Conservation (phyloP, 352 stramenopile genomes). For the Phytophthora citrophthora region DNA sequence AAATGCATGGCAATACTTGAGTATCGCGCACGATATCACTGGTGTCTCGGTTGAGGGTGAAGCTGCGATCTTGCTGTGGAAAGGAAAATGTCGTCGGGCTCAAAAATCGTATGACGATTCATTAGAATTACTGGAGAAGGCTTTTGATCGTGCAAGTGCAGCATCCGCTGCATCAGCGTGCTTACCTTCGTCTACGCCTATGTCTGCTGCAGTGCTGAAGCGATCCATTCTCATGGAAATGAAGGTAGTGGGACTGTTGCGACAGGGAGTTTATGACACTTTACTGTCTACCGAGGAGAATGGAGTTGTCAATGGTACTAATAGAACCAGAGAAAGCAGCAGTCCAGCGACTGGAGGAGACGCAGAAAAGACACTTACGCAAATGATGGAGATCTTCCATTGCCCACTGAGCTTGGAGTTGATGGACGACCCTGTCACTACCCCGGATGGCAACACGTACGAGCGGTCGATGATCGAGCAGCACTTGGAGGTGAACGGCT, state of each 20-base stretch:
- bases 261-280: conserved; percentile 51
- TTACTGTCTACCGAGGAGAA: conserved; percentile 42
- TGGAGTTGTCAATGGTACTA: conserved; percentile 3
- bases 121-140: conserved; percentile 50
- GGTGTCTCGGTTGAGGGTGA: conserved; percentile 49
- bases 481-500: conserved; percentile 73
- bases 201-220: conserved; percentile 43
- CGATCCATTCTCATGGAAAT: conserved; percentile 71
- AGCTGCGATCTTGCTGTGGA: conserved; percentile 64
- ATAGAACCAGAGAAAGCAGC: conserved; percentile 6
- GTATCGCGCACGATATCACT: conserved; percentile 43
- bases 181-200: conserved; percentile 40
- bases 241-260: conserved; percentile 59
- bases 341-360: conserved; percentile 4
- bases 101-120: conserved; percentile 59
- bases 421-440: conserved; percentile 83
- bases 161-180: conserved; percentile 37
- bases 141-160: conserved; percentile 60
- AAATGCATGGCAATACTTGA: conserved; percentile 49
- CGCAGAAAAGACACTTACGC: conserved; percentile 54
- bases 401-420: conserved; percentile 77
- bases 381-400: conserved; percentile 78
- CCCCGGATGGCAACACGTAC: conserved; percentile 76
- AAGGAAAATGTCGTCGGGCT: conserved; percentile 65
- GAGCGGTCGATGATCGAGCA: conserved; percentile 82